phyloP scores from a whole-genome alignment of 805 yeast species.

The Vanderwaltozyma tropicalis region DNA sequence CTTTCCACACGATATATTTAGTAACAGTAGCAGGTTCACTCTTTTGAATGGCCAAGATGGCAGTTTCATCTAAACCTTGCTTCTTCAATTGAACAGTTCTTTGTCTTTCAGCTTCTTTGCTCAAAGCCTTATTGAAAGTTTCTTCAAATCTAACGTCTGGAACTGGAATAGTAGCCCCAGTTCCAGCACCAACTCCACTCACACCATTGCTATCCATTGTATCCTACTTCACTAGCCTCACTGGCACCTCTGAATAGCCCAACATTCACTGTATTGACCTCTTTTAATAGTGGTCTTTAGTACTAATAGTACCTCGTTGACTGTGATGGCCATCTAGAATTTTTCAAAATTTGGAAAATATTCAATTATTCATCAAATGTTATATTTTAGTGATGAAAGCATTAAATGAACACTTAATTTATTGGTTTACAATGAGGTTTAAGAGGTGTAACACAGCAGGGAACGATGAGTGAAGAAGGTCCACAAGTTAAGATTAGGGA shows the following conservation, averaged over 20 bases:
- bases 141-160: conserved; percentile 66
- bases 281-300: too few species aligned
- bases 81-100: conserved; percentile 7
- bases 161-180: conserved; percentile 14
- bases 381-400: too few species aligned
- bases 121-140: conserved; percentile 38
- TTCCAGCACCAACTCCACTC: too few species aligned
- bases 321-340: too few species aligned
- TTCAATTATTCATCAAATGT: too few species aligned
- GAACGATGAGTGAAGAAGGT: conserved; percentile 30
- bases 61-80: conserved; percentile 1
- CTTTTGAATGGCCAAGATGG: conserved; percentile 4
- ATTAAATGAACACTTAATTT: too few species aligned
- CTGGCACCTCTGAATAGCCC: too few species aligned
- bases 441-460: too few species aligned
- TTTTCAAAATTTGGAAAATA: too few species aligned
- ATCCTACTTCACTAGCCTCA: background rate
- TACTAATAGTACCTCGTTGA: too few species aligned
- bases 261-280: too few species aligned
- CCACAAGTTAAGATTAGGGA: conserved; percentile 85
- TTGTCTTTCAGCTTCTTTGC: conserved; percentile 18
- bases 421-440: too few species aligned
- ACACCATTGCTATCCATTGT: background rate
- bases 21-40: conserved; percentile 25
- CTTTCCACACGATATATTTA: conserved; percentile 35